phyloP scores from a whole-genome alignment of 2,329 filamentous ascomycete genomes.

The Xylaria sp. region DNA sequence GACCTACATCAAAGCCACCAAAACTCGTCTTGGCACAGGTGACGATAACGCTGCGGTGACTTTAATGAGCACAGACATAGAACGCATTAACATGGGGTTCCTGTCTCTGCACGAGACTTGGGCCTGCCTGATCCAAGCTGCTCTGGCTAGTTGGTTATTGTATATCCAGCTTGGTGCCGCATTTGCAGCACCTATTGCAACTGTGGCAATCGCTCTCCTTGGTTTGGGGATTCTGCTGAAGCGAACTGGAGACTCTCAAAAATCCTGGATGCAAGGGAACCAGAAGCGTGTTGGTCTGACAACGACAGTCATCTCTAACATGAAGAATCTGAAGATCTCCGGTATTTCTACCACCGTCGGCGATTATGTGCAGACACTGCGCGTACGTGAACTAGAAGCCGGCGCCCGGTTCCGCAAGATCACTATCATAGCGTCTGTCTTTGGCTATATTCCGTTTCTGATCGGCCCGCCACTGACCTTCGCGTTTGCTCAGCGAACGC shows the following conservation, averaged over 20 bases:
- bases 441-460: constrained; percentile 48
- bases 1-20: constrained; percentile 51
- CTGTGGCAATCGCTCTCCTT: constrained; percentile 50
- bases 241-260: constrained; percentile 46
- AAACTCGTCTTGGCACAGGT: constrained; percentile 38
- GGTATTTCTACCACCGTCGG: constrained; percentile 50
- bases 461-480: constrained; percentile 55
- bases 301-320: constrained; percentile 52
- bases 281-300: constrained; percentile 50
- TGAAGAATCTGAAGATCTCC: constrained; percentile 58
- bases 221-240: constrained; percentile 43
- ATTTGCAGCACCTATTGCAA: constrained; percentile 59
- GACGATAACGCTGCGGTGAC: constrained; percentile 58
- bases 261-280: constrained; percentile 52
- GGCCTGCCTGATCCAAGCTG: constrained; percentile 56
- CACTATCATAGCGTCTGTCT: constrained; percentile 21
- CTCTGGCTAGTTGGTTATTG: constrained; percentile 60
- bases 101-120: constrained; percentile 55
- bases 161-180: constrained; percentile 59
- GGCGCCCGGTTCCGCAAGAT: constrained; percentile 49
- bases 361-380: constrained; percentile 49
- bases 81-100: constrained; percentile 53
- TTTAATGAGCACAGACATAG: constrained; percentile 60
- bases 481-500: constrained; percentile 49
- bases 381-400: constrained; percentile 52